Evolutionary conservation across 352 stramenopile species (phyloP), one percentile per base, ranked within the genome.

Genomic region (Phytopythium oedochilum): DNA sequence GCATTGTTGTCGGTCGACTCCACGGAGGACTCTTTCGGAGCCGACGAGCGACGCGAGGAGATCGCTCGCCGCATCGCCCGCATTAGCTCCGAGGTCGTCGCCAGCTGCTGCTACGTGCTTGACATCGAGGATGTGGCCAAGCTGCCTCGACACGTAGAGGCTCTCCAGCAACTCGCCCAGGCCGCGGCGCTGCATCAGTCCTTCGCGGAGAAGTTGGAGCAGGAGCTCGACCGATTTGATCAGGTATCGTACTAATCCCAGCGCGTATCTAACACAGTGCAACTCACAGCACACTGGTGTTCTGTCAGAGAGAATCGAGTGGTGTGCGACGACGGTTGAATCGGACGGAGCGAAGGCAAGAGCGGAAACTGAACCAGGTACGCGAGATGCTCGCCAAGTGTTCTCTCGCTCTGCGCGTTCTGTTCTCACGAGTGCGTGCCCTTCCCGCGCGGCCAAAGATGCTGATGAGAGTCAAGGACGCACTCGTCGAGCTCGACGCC

Each of bases 401-500:
- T n/a, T 17, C 8, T 47, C 23, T 15, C 17, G 39, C 26, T 5
- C 29, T n/a, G 64, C 17, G 18, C 5, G 5, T 17, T 15, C 9
- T 17, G n/a, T 14, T n/a, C 14, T 39, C 34, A 39, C 11, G 34
- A 2, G 34, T 39, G 34, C 14, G 34, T 3, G 14, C 36, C 36
- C 17, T 42, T 42, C 18, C 22, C 3, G 6, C 7, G 20, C 14
- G 6, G 4, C 36, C 5, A 7, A 1, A 84, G 73, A 59, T 84
- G 23, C 36, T 73, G n/a, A 34, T 49, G 35, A 59, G 64, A 50
- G 53, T 77, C 2, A 52, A 66, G 14, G 73, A 79, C 51, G 36
- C 75, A 0, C 55, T 79, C n/a, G 63, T 75, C n/a, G 73, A 81
- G 58, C 53, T 81, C 14, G 62, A 78, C 28, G 70, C 66, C 22